These are phyloP conservation scores for Discostella stelligeroides DNA, from an alignment of 108 stramenopile species.

Conservation along the genomic window DNA sequence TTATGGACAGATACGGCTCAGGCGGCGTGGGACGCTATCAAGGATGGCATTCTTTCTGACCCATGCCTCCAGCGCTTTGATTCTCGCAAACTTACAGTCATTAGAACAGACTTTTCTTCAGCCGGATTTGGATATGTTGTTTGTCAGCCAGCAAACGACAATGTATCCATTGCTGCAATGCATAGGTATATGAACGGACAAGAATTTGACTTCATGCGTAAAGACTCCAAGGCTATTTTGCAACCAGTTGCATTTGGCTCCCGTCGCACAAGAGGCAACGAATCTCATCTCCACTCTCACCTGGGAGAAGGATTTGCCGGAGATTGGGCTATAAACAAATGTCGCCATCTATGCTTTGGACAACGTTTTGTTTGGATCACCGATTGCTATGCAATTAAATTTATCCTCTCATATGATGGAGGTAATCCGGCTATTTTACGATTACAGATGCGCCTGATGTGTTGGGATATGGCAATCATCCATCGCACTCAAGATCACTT, in stretches of 20 bases:
- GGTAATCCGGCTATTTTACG: conserved; percentile 13
- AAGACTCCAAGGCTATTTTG: background rate
- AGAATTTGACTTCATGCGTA: background rate
- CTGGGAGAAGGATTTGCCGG: no score
- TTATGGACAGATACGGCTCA: no score
- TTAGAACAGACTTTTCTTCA: no score
- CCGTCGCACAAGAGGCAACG: background rate
- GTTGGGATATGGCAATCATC: conserved; percentile 6
- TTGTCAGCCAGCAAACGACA: no score
- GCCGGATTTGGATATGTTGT: no score
- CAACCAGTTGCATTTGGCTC: background rate
- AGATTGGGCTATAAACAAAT: conserved; percentile 10
- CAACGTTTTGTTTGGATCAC: conserved; percentile 6
- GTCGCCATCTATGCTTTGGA: conserved; percentile 2
- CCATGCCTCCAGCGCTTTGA: no score
- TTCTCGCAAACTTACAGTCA: no score
- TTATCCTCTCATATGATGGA: conserved; percentile 18
- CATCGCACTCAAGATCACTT: background rate
- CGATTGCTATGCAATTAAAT: no score
- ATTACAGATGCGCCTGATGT: conserved; percentile 24
- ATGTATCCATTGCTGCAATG: background rate
- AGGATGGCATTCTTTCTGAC: no score
- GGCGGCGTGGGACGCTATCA: no score
- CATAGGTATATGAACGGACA: background rate
- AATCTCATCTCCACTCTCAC: no score